Base-by-base conservation (phyloP, 2,329 filamentous ascomycete species). In the Parascedosporium putredinis region DNA sequence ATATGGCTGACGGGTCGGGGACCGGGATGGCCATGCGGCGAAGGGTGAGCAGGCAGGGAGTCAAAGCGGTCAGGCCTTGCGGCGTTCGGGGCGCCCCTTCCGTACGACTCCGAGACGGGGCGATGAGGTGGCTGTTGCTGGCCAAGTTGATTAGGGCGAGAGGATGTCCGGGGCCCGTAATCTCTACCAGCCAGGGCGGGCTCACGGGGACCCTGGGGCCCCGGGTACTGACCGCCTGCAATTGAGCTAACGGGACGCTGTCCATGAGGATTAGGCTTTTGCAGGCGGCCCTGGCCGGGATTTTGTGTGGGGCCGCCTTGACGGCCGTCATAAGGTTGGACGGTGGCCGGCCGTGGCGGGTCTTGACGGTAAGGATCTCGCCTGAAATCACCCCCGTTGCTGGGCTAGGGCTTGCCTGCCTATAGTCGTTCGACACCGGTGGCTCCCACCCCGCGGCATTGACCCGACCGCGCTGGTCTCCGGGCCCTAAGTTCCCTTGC, bases 361-460 rank as follows among this genome's bases (percentile, higher is more conserved):
- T 56, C 55, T 8, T 62, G 55, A 27, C 48, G 45, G 50, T 57
- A 48, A 52, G 58, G 40, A 52, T 52, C 49, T 55, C 49, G 59
- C 59, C 36, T 51, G 29, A 51, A 51, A 9, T 50, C 48, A 23
- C 52, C 53, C 45, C 45, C 45, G 31, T 34, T 12, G 36, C 49
- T 14, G 53, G 65, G 56, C 60, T 69, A 55, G 65, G 70, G 54
- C 62, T 72, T 10, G 62, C 58, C 45, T 68, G 64, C 24, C 68
- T 62, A 53, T 73, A 72, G 1, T 64, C 68, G 3, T 59, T 55
- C 1, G 67, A 65, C 14, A 61, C 57, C 54, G 72, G 71, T 16
- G 65, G 64, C 25, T 71, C 69, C 66, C 69, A 75, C 16, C 71
- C 70, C 14, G 65, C 63, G 8, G 71, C 73, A 9, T 62, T 58